Evolutionary conservation across 2,329 filamentous ascomycete genomes (phyloP).

Genomic region (Colletotrichum limetticola): DNA sequence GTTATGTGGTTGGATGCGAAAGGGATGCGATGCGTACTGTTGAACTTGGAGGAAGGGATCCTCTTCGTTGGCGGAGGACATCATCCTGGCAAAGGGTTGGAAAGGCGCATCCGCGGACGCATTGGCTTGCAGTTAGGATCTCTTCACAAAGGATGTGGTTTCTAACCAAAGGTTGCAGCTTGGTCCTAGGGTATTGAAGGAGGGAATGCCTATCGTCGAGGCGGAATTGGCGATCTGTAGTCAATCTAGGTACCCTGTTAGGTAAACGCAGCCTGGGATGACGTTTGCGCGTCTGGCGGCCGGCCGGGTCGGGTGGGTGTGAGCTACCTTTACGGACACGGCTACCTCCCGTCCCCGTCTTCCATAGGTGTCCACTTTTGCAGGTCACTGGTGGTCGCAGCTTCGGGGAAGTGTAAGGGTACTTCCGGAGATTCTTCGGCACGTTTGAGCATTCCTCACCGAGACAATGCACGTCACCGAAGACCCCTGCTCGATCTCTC

Average conservation of each 20-base stretch:
- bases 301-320: slow-evolving; percentile 4
- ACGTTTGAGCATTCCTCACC: background rate
- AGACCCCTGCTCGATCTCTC: background rate
- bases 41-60: slow-evolving; percentile 80
- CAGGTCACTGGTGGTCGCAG: background rate
- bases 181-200: background rate
- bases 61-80: slow-evolving; percentile 75
- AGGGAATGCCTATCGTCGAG: background rate
- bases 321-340: slow-evolving; percentile 4
- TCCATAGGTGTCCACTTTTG: slow-evolving; percentile 21
- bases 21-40: slow-evolving; percentile 58
- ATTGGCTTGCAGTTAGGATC: slow-evolving; percentile 23
- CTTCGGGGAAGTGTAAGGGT: slow-evolving; percentile 6
- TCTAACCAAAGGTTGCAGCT: background rate
- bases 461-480: slow-evolving; percentile 1
- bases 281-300: slow-evolving; percentile 33
- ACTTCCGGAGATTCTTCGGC: slow-evolving; percentile 22
- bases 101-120: slow-evolving; percentile 26
- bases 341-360: slow-evolving; percentile 10
- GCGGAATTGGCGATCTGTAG: slow-evolving; percentile 7
- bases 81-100: slow-evolving; percentile 58
- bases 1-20: background rate
- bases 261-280: slow-evolving; percentile 30
- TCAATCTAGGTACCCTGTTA: slow-evolving; percentile 8
- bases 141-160: background rate